Evolutionary conservation across 345 rosid species (phyloP), one percentile per base, ranked within the genome.

Genomic region (Rhodamnia rubescens): DNA sequence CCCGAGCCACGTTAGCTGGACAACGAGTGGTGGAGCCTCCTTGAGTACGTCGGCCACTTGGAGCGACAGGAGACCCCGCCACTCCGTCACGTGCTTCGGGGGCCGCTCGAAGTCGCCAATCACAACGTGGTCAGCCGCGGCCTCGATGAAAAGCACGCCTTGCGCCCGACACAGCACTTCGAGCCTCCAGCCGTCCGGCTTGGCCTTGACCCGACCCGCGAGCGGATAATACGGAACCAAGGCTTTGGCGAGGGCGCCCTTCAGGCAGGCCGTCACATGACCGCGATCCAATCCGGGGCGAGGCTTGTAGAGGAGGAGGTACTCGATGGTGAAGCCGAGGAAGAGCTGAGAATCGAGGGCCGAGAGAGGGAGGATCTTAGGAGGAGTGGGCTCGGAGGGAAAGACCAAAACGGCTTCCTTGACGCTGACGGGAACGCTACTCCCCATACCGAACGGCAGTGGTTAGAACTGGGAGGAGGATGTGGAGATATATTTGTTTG

Each of bases 291-390:
- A 75, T 49, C 88, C 90, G 53, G 93, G 88, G 20, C 74, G 84
- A 57, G 92, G 82, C 80, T 85, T 86, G 89, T 89, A 96, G 58
- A 94, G 88, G 64, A 96, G 87, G 74, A 96, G 95, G 86, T 93
- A 95, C 74, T 96, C 99, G 6, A 93, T 85, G 59, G 98, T 94
- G 93, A 95, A 96, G 51, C 99, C 98, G 53, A 95, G 90, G 87
- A 96, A 96, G 83, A 92, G 98, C 89, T 96, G 99, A 53, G 99
- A 94, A 88, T 96, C 99, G 49, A 96, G 93, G 85, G 96, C 91
- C 13, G 98, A 96, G 54, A 96, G 95, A 81, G 95, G 58, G 29
- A 96, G 92, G 82, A 94, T 80, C 21, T 88, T 81, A 69, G 89
- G 56, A 16, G 98, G 98, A n/a, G 96, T 96, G 80, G 94, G 90